A percentile compares a stretch with the other conserved stretches of the same genome.
Conservation (phyloP, 2,329 filamentous ascomycete species). For the Colletotrichum simmondsii region DNA sequence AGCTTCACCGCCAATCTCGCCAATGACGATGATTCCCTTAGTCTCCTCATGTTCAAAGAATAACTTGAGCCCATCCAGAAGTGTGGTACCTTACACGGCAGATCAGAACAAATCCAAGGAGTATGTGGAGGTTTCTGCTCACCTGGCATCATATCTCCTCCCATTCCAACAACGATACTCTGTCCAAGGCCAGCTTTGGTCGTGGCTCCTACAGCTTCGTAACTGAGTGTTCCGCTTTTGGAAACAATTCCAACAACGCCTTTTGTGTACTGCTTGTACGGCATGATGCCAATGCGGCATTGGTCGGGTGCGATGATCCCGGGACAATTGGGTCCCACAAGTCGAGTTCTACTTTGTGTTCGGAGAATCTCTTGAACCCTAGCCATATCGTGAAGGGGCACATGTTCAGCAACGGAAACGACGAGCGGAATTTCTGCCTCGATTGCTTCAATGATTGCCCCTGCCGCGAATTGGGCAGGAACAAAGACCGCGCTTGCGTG, state of each 20-base stretch:
- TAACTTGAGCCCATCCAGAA: conserved; percentile 75
- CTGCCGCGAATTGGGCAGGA: conserved; percentile 72
- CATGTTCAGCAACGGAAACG: conserved; percentile 83
- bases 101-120: not conserved
- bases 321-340: conserved; percentile 85
- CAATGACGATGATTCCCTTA: conserved; percentile 77
- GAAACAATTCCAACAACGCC: conserved; percentile 80
- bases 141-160: conserved; percentile 79
- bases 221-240: conserved; percentile 85
- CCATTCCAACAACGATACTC: conserved; percentile 81
- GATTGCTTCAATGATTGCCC: conserved; percentile 79
- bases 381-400: conserved; percentile 82
- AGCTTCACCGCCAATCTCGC: conserved; percentile 76
- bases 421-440: conserved; percentile 83
- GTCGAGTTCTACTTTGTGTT: conserved; percentile 76
- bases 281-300: conserved; percentile 62
- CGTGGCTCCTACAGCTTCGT: conserved; percentile 81
- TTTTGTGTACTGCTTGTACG: conserved; percentile 53
- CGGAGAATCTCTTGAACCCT: conserved; percentile 75
- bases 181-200: conserved; percentile 81
- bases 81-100: conserved; percentile 62
- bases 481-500: conserved; percentile 81
- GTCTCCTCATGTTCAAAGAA: conserved; percentile 77
- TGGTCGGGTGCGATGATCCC: conserved; percentile 82
- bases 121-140: not conserved